Conservation (phyloP, 2,329 filamentous ascomycete genomes). For the Mycosphaerella sp. region DNA sequence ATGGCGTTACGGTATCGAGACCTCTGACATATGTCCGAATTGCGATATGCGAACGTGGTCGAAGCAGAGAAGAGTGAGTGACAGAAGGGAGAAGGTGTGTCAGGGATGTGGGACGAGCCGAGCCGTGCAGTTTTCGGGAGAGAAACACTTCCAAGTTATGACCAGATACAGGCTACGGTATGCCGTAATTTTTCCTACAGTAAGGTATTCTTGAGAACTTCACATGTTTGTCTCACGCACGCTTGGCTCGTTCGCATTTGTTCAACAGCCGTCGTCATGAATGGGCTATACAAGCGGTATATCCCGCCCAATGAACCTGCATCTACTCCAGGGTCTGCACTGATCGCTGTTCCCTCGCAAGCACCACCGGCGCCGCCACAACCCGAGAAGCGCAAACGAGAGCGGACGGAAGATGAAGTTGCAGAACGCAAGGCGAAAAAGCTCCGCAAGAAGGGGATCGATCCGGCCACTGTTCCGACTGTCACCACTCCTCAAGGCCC, state of each 20-base stretch:
- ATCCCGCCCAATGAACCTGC: constrained; percentile 37
- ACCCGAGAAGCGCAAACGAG: constrained; percentile 31
- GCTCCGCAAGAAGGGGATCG: constrained; percentile 28
- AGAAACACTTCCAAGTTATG: neutral
- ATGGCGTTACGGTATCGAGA: constrained; percentile 1
- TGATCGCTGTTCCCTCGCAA: neutral
- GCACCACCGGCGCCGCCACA: neutral
- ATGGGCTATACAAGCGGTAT: constrained; percentile 44
- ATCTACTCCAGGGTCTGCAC: neutral
- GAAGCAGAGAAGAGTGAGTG: neutral
- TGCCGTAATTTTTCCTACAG: neutral
- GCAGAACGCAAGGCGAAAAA: constrained; percentile 32
- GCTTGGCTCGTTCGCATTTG: too few species aligned
- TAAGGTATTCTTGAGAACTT: neutral
- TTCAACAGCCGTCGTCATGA: constrained; percentile 22
- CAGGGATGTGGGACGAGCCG: too few species aligned
- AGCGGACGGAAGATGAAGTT: constrained; percentile 29
- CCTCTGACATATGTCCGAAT: neutral
- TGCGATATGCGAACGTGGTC: neutral
- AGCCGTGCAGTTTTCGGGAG: neutral
- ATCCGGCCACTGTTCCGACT: constrained; percentile 11
- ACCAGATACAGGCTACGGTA: neutral
- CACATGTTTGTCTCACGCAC: too few species aligned
- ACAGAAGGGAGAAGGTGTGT: too few species aligned
- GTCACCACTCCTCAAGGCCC: neutral